Percentiles rank a stretch among this genome's conserved stretches.
These are phyloP conservation scores for Allomyces macrogynus DNA, from an alignment of 192 early-diverging fungal genomes.

Conservation along the genomic window DNA sequence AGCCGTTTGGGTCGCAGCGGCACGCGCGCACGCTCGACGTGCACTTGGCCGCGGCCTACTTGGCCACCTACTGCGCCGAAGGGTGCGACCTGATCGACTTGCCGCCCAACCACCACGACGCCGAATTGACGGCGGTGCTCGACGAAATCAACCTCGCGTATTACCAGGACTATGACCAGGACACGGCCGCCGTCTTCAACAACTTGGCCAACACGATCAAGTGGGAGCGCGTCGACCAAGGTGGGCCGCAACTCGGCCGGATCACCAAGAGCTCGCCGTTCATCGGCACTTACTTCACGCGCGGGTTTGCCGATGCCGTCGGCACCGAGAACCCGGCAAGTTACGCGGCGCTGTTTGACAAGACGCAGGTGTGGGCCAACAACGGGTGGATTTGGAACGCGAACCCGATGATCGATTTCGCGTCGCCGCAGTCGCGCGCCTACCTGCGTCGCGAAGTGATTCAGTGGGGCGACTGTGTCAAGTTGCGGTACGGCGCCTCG, in stretches of 20 bases:
- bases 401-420: conserved; percentile 83
- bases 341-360: not conserved
- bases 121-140: conserved; percentile 34
- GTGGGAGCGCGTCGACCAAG: conserved; percentile 63
- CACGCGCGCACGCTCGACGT: conserved; percentile 33
- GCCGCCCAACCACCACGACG: not conserved
- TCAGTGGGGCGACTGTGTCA: conserved; percentile 98
- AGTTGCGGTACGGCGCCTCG: conserved; percentile 72
- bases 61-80: conserved; percentile 6
- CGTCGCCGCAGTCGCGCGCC: conserved; percentile 58
- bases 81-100: not conserved
- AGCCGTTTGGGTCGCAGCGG: conserved; percentile 21
- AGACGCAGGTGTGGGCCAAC: conserved; percentile 32
- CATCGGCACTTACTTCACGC: conserved; percentile 90
- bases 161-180: conserved; percentile 70
- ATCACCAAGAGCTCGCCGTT: conserved; percentile 61
- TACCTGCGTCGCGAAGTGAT: conserved; percentile 92
- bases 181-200: conserved; percentile 40
- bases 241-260: conserved; percentile 67
- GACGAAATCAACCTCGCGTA: conserved; percentile 71
- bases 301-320: conserved; percentile 13
- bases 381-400: conserved; percentile 96
- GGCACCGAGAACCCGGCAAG: no score
- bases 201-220: conserved; percentile 60
- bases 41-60: conserved; percentile 21